Base-by-base conservation (phyloP, 768 basidiomycete genomes). In the Lactifluus rugatus region DNA sequence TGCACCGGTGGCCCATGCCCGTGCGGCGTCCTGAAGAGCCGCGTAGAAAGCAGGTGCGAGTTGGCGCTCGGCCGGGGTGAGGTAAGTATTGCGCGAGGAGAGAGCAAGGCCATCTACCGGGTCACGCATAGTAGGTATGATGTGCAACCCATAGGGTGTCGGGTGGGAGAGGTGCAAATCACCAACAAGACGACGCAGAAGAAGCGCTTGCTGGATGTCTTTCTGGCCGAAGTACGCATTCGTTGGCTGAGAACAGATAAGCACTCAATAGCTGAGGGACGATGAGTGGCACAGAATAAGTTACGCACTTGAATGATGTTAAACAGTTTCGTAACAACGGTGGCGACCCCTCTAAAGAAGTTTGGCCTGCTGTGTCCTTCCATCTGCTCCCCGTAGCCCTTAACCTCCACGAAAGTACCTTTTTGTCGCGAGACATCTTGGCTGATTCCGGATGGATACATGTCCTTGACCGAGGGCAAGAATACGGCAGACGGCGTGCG, bases 201-300 rank as follows among this genome's bases (percentile, higher is more conserved):
- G 72, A 16, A 97, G 74, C 0, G 89, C 92, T 69, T 99, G 96
- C 68, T 99, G 96, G 54, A 99, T 96, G 69, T 98, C 95, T 69
- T 98, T 98, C 71, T 98, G 94, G 1, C 96, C 95, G 62, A 99
- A 96, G 70, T 98, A 97, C 21, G 89, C 84, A 62, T 85, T 82
- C 46, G 89, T 89, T 5, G 95, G 95, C 93, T 95, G 69, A 32
- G 19, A 46, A 26, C 19, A 45, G 25, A 59, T 64, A 25, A 48
- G 59, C 44, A 25, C 47, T 19, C 32, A 52, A 26, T 32, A 32
- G 42, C 28, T 10, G 13, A 57, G 17, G n/a, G n/a, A n/a, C 23
- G 37, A 31, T 19, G 17, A 10, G 13, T 16, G 44, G 19, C 44
- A 7, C 23, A 6, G 34, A n/a, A 28, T 7, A 17, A 44, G n/a